Base-by-base conservation (phyloP, 306 rosid genomes). In the Cicer bijugum region DNA sequence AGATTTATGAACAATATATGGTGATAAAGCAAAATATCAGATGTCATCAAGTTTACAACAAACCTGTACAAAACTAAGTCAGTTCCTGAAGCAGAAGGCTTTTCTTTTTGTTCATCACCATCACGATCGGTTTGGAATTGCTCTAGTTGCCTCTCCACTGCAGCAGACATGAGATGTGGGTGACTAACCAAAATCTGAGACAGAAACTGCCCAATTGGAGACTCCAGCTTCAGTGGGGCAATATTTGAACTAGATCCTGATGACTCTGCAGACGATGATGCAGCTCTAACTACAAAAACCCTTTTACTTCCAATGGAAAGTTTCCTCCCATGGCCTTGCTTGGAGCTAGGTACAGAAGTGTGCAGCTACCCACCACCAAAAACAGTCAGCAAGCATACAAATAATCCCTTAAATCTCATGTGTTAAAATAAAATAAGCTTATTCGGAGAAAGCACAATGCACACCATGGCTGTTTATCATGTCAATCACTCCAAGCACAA, bases 131-230 rank as follows among this genome's bases (percentile, higher is more conserved):
- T 88, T 83, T 88, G 97, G 67, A 95, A 97, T 81, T 86, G 93
- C 56, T 91, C 92, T 61, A 95, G 99, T 82, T 91, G 99, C 81
- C 85, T 87, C 78, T 95, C 99, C 47, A 91, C 92, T 16, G 97
- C 97, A 58, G 97, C 97, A 75, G 97, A 96, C 73, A 95, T 84
- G 39, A 95, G 99, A 80, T 95, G 99, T 0, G 99, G 99, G 80
- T 95, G 99, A 79, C 88, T 90, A 16, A 75, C 52, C 82, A 95
- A 80, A 58, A 91, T 91, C 83, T 95, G 86, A 67, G 97, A 86
- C 66, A 95, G 83, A 80, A 95, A 88, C 88, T 88, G 97, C 12
- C 99, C 99, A 1, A 95, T 77, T 11, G 99, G 99, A 79, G 99
- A 95, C 81, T 91, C 99, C 81, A 95, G 80, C 87, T 79, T 86